phyloP scores from a whole-genome alignment of 148 eudicot genomes.

The Chenopodium formosanum region DNA sequence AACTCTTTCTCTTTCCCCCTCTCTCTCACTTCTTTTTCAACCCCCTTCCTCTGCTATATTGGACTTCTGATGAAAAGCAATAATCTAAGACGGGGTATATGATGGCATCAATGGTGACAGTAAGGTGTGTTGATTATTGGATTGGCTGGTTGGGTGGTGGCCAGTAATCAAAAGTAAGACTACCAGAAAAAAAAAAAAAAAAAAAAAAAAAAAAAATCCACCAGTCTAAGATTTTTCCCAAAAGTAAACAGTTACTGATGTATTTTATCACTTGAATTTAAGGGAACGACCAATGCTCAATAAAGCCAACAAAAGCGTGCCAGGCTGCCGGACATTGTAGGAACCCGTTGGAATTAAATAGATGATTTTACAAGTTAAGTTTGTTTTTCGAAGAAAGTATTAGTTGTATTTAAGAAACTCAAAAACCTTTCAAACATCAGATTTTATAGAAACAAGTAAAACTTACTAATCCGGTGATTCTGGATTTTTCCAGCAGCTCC shows the following conservation, averaged over 20 bases:
- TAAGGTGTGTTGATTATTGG: too few species aligned
- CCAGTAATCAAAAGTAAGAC: too few species aligned
- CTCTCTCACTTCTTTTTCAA: too few species aligned
- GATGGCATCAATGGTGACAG: too few species aligned
- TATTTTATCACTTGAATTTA: background rate
- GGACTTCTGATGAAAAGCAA: too few species aligned
- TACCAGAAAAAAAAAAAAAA: too few species aligned
- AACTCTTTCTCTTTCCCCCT: too few species aligned
- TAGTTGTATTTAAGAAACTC: background rate
- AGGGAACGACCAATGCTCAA: background rate
- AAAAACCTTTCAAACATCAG: background rate
- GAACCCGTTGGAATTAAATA: background rate
- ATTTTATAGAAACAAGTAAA: background rate
- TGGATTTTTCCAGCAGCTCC: slow-evolving; percentile 61
- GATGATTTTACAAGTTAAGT: background rate
- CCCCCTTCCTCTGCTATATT: too few species aligned
- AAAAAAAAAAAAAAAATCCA: too few species aligned
- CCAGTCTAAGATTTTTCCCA: too few species aligned
- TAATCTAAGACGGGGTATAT: too few species aligned
- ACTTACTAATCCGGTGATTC: slow-evolving; percentile 87
- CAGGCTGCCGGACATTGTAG: background rate
- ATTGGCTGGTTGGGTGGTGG: too few species aligned
- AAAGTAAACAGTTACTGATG: background rate
- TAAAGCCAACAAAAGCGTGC: background rate
- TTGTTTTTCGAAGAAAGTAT: background rate